Base-by-base conservation (phyloP, 2,329 filamentous ascomycete species). In the Myriangium duriaei region DNA sequence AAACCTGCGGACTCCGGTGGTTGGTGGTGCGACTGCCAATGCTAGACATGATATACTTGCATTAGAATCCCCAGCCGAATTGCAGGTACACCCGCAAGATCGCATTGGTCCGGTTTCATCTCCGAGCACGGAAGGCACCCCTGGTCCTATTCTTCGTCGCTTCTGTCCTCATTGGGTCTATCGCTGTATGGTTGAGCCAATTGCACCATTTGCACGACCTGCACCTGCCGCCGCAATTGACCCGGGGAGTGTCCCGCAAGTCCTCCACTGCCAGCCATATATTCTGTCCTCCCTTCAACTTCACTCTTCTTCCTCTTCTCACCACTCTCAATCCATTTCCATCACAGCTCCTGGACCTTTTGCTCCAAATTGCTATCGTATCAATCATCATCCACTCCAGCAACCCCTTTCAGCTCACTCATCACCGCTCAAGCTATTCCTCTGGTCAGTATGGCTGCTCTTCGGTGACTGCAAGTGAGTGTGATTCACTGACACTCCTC, bases 341-440 rank as follows among this genome's bases (percentile, higher is more conserved):
- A 39, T 17, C 21, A 14, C 29, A 32, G 17, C 36, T 39, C 16
- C 36, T 39, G 36, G 35, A 39, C 30, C 32, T 21, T 32, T 32
- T 33, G 16, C 36, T 39, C 19, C 19, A 28, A 39, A 39, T 39
- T 39, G 28, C 30, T 39, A 39, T 21, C 36, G 32, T 33, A 39
- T 39, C 36, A 29, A 39, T 39, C 30, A 29, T 21, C 36, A 39
- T 33, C 18, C 17, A 24, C 29, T 32, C n/a, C 26, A 29, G 11
- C 36, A 39, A 29, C 15, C 36, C 29, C 28, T 11, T 19, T 32
- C 29, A 39, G 29, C 29, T 28, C 21, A 11, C 30, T 11, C 15
- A 39, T 29, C 36, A 39, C 32, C 30, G 36, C n/a, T 39, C 30
- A 26, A 31, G 35, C 30, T 37, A 37, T 37, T 37, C 32, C 35